A percentile compares a stretch with the other conserved stretches of the same genome.
Evolutionary conservation across 129 eudicot species (phyloP).

Genomic region (Chrysanthemum makinoi): DNA sequence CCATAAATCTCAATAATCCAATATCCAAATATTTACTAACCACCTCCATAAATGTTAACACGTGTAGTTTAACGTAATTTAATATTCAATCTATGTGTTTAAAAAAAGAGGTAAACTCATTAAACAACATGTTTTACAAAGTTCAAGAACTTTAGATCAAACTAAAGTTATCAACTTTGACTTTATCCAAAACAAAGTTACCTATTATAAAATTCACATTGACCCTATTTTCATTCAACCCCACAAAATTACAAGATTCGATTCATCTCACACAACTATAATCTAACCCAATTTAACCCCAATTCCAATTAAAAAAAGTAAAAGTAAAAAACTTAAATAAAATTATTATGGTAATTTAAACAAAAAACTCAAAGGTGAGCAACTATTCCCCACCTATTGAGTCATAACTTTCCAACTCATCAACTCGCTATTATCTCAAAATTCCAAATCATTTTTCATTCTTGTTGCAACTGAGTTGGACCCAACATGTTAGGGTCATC

Average conservation of each 20-base stretch:
- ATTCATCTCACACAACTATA: constrained; percentile 19
- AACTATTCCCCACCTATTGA: constrained; percentile 18
- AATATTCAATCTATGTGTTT: not conserved
- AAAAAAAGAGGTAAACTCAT: not conserved
- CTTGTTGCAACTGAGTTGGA: constrained; percentile 24
- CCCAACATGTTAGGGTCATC: constrained; percentile 1
- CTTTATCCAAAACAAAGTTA: not conserved
- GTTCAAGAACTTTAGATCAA: constrained; percentile 27
- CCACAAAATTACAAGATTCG: constrained; percentile 28
- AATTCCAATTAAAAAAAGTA: constrained; percentile 1
- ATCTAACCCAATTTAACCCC: constrained; percentile 20
- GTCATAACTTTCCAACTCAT: constrained; percentile 32
- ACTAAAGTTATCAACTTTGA: constrained; percentile 27
- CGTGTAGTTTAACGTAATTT: too few relatives aligned
- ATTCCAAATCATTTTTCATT: not conserved
- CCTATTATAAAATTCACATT: constrained; percentile 33
- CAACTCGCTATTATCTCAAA: constrained; percentile 6
- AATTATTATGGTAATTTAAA: constrained; percentile 15
- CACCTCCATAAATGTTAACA: too few relatives aligned
- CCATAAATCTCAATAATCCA: too few relatives aligned
- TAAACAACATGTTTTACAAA: constrained; percentile 16
- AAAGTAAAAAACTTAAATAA: constrained; percentile 6
- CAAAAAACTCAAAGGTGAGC: constrained; percentile 22
- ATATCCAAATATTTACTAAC: too few relatives aligned
- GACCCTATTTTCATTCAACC: constrained; percentile 23